Evolutionary conservation across 2,329 filamentous ascomycete species (phyloP).

Genomic region (Endocalyx cinctus): DNA sequence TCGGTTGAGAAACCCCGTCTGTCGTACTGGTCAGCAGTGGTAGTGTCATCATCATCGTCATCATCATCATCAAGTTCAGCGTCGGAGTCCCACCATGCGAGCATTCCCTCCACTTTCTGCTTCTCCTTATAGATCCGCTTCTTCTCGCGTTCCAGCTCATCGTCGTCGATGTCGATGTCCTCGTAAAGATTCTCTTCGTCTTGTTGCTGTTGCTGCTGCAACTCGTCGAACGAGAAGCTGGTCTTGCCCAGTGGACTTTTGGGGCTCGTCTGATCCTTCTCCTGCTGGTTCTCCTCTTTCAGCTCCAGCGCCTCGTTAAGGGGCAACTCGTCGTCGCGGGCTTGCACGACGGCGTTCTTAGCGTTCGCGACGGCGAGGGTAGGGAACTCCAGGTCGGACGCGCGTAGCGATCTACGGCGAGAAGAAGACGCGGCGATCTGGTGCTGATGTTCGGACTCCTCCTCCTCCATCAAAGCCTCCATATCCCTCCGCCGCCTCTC

Average conservation of each 20-base stretch:
- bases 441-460: too few species aligned
- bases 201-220: conserved; percentile 2
- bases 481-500: conserved; percentile 15
- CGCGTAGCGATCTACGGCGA: too few species aligned
- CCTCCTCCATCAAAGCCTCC: conserved; percentile 23
- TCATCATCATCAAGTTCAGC: too few species aligned
- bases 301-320: conserved; percentile 11
- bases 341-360: too few species aligned
- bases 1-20: too few species aligned
- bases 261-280: conserved; percentile 5
- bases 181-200: conserved; percentile 4
- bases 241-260: conserved; percentile 17
- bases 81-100: too few species aligned
- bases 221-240: conserved; percentile 14
- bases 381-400: too few species aligned
- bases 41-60: background rate
- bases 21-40: background rate
- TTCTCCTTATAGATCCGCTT: too few species aligned
- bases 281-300: conserved; percentile 2
- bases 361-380: conserved; percentile 4
- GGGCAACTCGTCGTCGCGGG: conserved; percentile 13
- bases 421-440: too few species aligned
- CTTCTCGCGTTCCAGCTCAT: conserved; percentile 1
- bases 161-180: conserved; percentile 10
- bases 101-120: too few species aligned